Base-by-base conservation (phyloP, 441 rosid genomes). In the Adansonia rubrostipa region DNA sequence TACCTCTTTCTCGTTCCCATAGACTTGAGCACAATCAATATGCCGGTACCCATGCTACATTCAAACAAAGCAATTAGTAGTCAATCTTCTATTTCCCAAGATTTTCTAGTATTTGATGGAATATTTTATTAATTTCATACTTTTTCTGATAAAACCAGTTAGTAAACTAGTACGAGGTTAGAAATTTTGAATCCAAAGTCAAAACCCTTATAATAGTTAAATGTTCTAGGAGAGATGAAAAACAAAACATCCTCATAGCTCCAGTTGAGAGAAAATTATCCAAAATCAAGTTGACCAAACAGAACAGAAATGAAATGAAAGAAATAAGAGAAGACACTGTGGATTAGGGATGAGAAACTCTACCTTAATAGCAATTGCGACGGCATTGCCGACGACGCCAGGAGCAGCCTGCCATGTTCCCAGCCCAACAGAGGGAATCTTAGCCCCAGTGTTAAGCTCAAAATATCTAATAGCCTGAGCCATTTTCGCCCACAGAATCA, bases 331-430 rank as follows among this genome's bases (percentile, higher is more conserved):
- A 50, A 11, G 14, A 50, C 14, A 50, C 14, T 50, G 5, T 47
- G 9, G 66, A 61, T 5, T 19, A 24, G 60, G 11, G 2, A 33
- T 5, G 47, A 0, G n/a, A 28, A 75, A 45, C 64, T 40, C 57
- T 50, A 88, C 95, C 90, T 88, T 88, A 24, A 89, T 57, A 71
- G 93, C 93, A 33, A 85, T 45, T 24, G 82, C 74, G 11, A 89
- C 88, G 58, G 92, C 87, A 67, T 84, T 50, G 75, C 87, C 93
- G 22, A 89, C 92, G 15, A 85, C 80, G n/a, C 90, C 93, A 15
- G 91, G 90, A 9, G 76, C 88, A 9, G 93, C 62, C 68, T 87
- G 91, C 92, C 92, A 87, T 0, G 93, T 91, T 57, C 95, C 95
- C 9, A 90, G 84, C 5, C 92, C 93, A n/a, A 89, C 85, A 0